Base-by-base conservation (phyloP, 2,329 filamentous ascomycete genomes). In the Alternaria novae-zelandiae region DNA sequence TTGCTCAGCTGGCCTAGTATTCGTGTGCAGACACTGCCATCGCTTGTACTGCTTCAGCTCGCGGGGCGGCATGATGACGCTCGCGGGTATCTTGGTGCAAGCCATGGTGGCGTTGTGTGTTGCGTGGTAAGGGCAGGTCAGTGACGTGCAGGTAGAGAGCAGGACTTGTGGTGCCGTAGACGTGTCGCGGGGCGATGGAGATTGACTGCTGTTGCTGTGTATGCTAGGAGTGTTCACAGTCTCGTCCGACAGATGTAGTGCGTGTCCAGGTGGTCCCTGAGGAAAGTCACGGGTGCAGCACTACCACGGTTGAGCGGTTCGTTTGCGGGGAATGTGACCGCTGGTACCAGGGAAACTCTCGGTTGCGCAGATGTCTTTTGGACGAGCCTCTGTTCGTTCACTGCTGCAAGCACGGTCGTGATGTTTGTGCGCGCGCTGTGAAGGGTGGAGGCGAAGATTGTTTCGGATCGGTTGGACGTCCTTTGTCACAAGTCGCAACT, bases 41-140 rank as follows among this genome's bases (percentile, higher is more conserved):
- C 68, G 68, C 55, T 68, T 68, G 44, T 75, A 77, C 30, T 72
- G 67, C 49, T 75, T 75, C n/a, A 73, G 59, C 36, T 76, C 71
- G 26, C 69, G 65, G 10, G 68, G 61, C 26, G 72, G 56, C 32
- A 77, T 59, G 28, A 77, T 71, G 23, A 71, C 59, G 49, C 67
- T 70, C 12, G 74, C 75, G 25, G 71, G 66, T 36, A 75, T 61
- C 21, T 63, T 64, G 21, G 63, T 59, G 36, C 65, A 60, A 23
- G 57, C 58, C 49, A 57, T 63, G 56, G 7, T 49, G 15, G 32
- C 21, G 41, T 25, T 15, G 26, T 54, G 26, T 7, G 12, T 30
- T 55, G 44, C 32, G 51, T 56, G 10, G 20, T 25, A 25, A 26
- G 10, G 44, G 28, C 23, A 41, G 36, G 44, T 46, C 46, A 13